Evolutionary conservation across 2,329 filamentous ascomycete species (phyloP), one percentile per base, ranked within the genome.

Genomic region (Colletotrichum australisinense): DNA sequence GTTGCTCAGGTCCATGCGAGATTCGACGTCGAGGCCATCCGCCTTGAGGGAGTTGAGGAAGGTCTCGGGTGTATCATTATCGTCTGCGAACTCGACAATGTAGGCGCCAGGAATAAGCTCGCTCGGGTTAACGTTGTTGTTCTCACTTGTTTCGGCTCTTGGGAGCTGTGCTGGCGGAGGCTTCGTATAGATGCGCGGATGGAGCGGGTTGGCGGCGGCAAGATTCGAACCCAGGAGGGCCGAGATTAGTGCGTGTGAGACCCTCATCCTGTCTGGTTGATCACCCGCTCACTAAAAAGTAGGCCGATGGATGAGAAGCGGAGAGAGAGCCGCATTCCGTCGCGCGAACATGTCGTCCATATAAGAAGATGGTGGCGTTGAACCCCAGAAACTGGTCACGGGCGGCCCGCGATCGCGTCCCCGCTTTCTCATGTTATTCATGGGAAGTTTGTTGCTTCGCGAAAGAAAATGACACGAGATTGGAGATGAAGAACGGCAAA

Each of bases 11-110:
- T 76, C 63, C 68, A 78, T 70, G 32, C 78, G 77, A 7, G 72
- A 69, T 2, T 75, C 71, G 32, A 69, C 73, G 6, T 76, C 63
- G 26, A 77, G 24, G 3, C 75, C 70, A 16, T 71, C 68, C 4
- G 72, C 68, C 16, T 56, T 52, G 5, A 78, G 76, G 1, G 74
- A 66, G 6, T 65, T 49, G 35, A 73, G 75, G 42, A 78, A 73
- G 12, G 73, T 70, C 4, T 62, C 46, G 12, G 74, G 30, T 1
- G 67, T 60, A 32, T 70, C 68, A 42, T 76, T 63, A 16, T 75
- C 66, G 32, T 75, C 74, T 24, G 76, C 73, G 11, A 79, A 73
- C 69, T 79, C 78, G 19, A 79, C 76, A 14, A 79, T 78, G 58
- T 77, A 79, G 30, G 75, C 75, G 42, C 78, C 77, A 9, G 75